phyloP scores from a whole-genome alignment of 2,329 filamentous ascomycete genomes.

The Trichoderma sp. region DNA sequence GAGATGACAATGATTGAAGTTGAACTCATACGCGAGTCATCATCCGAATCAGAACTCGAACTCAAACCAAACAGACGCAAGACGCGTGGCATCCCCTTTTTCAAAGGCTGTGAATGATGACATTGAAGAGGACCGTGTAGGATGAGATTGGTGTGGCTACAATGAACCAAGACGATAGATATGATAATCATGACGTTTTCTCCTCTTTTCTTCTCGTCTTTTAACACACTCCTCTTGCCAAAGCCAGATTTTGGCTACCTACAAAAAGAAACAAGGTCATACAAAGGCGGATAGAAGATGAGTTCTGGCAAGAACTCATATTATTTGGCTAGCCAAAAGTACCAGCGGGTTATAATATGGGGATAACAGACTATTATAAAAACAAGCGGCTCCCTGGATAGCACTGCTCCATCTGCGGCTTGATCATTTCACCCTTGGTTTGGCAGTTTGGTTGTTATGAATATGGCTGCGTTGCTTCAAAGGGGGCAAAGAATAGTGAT shows the following conservation, averaged over 20 bases:
- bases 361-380: not conserved
- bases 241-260: not conserved
- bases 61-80: not conserved
- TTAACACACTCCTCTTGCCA: not conserved
- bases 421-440: not conserved
- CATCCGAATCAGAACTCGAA: not conserved
- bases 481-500: not conserved
- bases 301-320: not conserved
- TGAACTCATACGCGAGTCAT: not conserved
- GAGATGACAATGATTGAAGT: conserved; percentile 7
- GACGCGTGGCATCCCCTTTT: not conserved
- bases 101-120: not conserved
- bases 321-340: not conserved
- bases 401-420: not conserved
- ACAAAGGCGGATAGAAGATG: not conserved
- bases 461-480: not conserved
- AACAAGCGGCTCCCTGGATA: not conserved
- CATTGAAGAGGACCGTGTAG: not conserved
- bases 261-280: not conserved
- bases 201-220: not conserved
- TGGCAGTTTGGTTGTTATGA: not conserved
- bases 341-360: not conserved
- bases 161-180: not conserved
- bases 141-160: not conserved
- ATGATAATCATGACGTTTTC: not conserved